These are phyloP conservation scores for Candolleomyces efflorescens DNA, from an alignment of 768 basidiomycete genomes.

Conservation along the genomic window DNA sequence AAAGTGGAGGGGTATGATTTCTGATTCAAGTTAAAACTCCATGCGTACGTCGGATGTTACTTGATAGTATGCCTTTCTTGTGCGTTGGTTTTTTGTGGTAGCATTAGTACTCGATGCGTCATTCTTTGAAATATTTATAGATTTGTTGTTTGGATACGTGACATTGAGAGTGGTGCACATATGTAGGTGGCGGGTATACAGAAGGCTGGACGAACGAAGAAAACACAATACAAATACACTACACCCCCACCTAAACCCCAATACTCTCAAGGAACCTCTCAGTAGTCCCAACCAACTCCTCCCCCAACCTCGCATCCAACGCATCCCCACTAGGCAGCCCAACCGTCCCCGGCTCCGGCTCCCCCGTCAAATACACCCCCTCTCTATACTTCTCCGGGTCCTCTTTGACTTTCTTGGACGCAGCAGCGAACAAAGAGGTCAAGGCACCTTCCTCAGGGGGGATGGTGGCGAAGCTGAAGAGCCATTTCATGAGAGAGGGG, in stretches of 20 bases:
- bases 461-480: constrained; percentile 13
- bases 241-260: background rate
- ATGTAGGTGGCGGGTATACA: too few species aligned
- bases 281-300: constrained; percentile 36
- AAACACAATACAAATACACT: too few species aligned
- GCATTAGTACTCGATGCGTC: too few species aligned
- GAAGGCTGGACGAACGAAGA: too few species aligned
- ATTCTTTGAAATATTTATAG: too few species aligned
- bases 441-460: constrained; percentile 28
- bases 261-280: constrained; percentile 26
- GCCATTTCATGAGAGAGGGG: constrained; percentile 4
- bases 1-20: constrained; percentile 86
- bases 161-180: too few species aligned
- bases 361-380: constrained; percentile 32
- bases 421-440: constrained; percentile 36
- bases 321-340: constrained; percentile 23
- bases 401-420: constrained; percentile 24
- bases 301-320: constrained; percentile 26
- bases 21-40: too few species aligned
- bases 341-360: constrained; percentile 26
- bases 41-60: too few species aligned
- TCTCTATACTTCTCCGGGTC: constrained; percentile 23
- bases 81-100: too few species aligned
- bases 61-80: too few species aligned
- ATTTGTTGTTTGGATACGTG: too few species aligned